Evolutionary conservation across 179 eudicot species (phyloP).

Genomic region (Monotropa hypopitys): DNA sequence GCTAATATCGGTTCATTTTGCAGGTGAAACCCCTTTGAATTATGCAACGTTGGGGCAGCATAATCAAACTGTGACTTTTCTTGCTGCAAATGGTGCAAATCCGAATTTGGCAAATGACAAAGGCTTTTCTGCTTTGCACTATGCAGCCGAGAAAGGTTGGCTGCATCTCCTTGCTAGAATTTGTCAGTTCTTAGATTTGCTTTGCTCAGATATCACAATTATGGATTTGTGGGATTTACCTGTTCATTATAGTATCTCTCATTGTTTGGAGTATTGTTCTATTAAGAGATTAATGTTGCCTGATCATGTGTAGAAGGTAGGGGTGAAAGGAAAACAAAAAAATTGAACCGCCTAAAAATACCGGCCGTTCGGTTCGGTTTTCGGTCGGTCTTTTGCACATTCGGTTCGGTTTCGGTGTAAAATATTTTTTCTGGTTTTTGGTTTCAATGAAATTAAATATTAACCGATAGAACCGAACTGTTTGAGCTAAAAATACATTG

Average conservation of each 20-base stretch:
- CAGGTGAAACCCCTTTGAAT: constrained; percentile 21
- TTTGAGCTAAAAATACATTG: too few species aligned
- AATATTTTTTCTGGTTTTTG: too few species aligned
- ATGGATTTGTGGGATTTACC: background rate
- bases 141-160: constrained; percentile 21
- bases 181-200: background rate
- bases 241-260: background rate
- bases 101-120: constrained; percentile 6
- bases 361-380: too few species aligned
- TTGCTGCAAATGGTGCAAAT: constrained; percentile 19
- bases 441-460: too few species aligned
- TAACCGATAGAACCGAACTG: too few species aligned
- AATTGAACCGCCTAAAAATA: too few species aligned
- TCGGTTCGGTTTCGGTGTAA: too few species aligned
- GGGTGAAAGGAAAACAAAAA: too few species aligned
- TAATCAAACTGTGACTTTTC: constrained; percentile 13
- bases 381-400: too few species aligned
- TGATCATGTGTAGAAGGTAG: background rate
- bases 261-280: background rate
- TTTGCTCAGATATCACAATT: background rate
- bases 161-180: background rate
- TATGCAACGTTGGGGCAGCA: constrained; percentile 8
- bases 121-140: constrained; percentile 15
- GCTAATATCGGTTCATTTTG: too few species aligned
- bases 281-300: background rate